Evolutionary conservation across 257 asterid genomes (phyloP).

Genomic region (Buddleja alternifolia): DNA sequence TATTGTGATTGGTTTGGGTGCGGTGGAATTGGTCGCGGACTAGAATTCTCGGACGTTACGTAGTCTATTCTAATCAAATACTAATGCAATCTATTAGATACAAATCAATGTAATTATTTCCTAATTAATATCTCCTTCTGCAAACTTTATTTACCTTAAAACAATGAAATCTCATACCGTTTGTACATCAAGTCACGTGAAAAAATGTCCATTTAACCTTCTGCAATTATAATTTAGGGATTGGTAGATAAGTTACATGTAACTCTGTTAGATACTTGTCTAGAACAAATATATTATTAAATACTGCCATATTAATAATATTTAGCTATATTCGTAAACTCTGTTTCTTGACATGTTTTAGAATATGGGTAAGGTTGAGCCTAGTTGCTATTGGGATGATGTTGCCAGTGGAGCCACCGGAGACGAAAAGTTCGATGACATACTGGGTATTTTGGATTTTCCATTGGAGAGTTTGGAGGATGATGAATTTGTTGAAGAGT

Average conservation of each 20-base stretch:
- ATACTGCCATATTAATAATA: neutral
- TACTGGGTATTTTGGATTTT: slow-evolving; percentile 60
- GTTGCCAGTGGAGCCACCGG: slow-evolving; percentile 35
- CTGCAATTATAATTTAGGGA: too few relatives aligned
- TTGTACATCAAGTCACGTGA: too few relatives aligned
- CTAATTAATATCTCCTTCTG: too few relatives aligned
- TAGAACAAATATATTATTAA: neutral
- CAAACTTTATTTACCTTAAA: too few relatives aligned
- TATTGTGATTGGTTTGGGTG: neutral
- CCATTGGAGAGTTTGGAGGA: slow-evolving; percentile 72
- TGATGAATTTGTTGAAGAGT: slow-evolving; percentile 52
- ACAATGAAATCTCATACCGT: too few relatives aligned
- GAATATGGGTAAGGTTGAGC: slow-evolving; percentile 60
- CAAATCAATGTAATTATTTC: neutral
- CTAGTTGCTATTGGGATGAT: slow-evolving; percentile 48
- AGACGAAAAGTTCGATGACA: slow-evolving; percentile 48
- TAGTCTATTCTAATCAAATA: neutral
- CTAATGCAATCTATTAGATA: slow-evolving; percentile 17
- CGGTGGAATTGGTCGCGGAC: neutral
- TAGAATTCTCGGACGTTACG: neutral
- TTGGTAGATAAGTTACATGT: too few relatives aligned
- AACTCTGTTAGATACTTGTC: slow-evolving; percentile 19
- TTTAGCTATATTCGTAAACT: slow-evolving; percentile 8
- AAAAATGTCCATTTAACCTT: neutral
- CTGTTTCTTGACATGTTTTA: slow-evolving; percentile 21